Evolutionary conservation across 1,139 yeast species (phyloP).

Genomic region (Kurtzmaniella quercitrusa): DNA sequence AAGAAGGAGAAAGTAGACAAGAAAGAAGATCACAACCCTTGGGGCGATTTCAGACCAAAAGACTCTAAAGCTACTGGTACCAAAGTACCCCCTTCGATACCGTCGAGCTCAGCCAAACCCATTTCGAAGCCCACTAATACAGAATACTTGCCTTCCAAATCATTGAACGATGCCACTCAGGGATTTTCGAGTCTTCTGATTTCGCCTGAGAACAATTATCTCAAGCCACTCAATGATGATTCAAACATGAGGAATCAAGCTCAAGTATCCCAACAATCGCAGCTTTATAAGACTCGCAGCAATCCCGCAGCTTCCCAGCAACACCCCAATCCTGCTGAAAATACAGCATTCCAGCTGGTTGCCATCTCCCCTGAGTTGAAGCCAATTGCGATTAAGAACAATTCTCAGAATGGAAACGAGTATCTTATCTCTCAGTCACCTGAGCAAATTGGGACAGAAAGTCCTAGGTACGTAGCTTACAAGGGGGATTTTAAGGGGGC

Average conservation of each 20-base stretch:
- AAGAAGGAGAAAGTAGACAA: not conserved
- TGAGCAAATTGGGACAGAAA: not conserved
- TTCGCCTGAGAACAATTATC: not conserved
- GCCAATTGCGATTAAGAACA: not conserved
- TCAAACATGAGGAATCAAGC: not conserved
- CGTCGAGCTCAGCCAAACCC: not conserved
- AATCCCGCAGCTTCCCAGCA: not conserved
- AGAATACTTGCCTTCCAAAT: not conserved
- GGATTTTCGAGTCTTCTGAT: not conserved
- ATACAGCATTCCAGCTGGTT: not conserved
- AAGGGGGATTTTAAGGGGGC: not conserved
- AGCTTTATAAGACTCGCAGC: not conserved
- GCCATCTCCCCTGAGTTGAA: not conserved
- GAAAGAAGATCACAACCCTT: not conserved
- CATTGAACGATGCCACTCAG: not conserved
- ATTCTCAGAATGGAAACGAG: not conserved
- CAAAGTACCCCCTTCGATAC: not conserved
- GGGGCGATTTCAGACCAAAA: not conserved
- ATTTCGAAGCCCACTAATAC: not conserved
- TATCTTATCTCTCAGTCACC: not conserved
- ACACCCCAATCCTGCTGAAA: not conserved
- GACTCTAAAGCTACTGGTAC: not conserved
- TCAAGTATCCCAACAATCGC: not conserved
- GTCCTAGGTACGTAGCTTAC: not conserved
- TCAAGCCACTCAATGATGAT: not conserved